Evolutionary conservation across 495 filamentous ascomycete genomes (phyloP).

Genomic region (Aspergillus cavernicola): DNA sequence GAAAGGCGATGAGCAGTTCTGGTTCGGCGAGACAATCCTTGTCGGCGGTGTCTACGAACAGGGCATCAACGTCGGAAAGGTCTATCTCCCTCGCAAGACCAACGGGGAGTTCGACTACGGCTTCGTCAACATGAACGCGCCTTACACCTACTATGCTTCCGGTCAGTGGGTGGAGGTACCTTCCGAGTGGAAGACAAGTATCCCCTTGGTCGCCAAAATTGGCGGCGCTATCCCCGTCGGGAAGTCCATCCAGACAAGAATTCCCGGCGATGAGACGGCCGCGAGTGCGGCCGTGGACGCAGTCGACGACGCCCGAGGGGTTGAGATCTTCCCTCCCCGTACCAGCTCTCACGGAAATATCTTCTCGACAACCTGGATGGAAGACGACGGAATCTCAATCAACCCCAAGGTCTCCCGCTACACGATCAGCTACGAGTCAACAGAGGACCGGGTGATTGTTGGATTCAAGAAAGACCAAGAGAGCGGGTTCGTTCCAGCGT

Average conservation of each 20-base stretch:
- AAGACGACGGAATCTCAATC: slow-evolving; percentile 60
- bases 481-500: slow-evolving; percentile 44
- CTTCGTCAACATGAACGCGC: slow-evolving; percentile 59
- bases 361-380: slow-evolving; percentile 52
- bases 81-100: slow-evolving; percentile 57
- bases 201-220: slow-evolving; percentile 59
- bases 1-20: slow-evolving; percentile 63
- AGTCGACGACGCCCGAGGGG: slow-evolving; percentile 57
- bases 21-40: slow-evolving; percentile 64
- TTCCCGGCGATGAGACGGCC: slow-evolving; percentile 52
- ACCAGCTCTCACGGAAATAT: slow-evolving; percentile 30
- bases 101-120: slow-evolving; percentile 43
- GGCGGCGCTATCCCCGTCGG: slow-evolving; percentile 58
- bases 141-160: slow-evolving; percentile 54
- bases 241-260: slow-evolving; percentile 52
- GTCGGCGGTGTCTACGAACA: slow-evolving; percentile 63
- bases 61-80: slow-evolving; percentile 43
- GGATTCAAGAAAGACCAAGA: slow-evolving; percentile 34
- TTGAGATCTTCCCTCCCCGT: slow-evolving; percentile 61
- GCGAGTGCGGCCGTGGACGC: slow-evolving; percentile 47
- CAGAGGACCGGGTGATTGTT: slow-evolving; percentile 39
- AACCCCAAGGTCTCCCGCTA: slow-evolving; percentile 39
- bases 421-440: slow-evolving; percentile 43
- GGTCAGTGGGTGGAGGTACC: slow-evolving; percentile 59
- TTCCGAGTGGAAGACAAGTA: slow-evolving; percentile 55